A percentile compares a stretch with the other conserved stretches of the same genome.
These are phyloP conservation scores for Cystobasidium tubakii DNA, from an alignment of 768 basidiomycete species.

Conservation along the genomic window DNA sequence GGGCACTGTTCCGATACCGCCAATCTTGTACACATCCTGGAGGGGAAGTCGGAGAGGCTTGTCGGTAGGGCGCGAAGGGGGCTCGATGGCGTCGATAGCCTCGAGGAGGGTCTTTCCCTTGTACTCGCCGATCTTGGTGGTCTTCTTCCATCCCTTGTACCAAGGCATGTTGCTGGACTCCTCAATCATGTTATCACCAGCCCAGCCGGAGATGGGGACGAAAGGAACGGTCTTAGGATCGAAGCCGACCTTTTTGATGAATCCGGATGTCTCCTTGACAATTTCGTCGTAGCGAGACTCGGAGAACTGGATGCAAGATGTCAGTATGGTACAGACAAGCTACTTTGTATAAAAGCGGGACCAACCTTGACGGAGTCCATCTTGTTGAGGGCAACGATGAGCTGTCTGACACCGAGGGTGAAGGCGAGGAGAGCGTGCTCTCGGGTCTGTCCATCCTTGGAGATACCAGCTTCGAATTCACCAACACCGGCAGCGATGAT, in stretches of 20 bases:
- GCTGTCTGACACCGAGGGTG: constrained; percentile 99
- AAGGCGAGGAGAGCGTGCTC: constrained; percentile 99
- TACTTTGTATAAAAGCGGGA: no score
- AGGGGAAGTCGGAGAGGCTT: constrained; percentile 99
- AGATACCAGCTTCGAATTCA: constrained; percentile 99
- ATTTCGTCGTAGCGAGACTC: constrained; percentile 96
- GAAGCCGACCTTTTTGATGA: constrained; percentile 76
- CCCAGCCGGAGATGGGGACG: constrained; percentile 99
- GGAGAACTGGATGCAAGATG: constrained; percentile 67
- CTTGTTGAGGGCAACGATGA: constrained; percentile 99
- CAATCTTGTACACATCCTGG: constrained; percentile 99
- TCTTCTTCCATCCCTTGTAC: constrained; percentile 99
- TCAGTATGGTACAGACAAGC: no score
- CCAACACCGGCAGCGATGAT: constrained; percentile 99
- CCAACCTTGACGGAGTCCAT: constrained; percentile 89
- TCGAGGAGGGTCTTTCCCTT: constrained; percentile 99
- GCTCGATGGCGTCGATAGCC: constrained; percentile 98
- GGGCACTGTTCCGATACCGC: constrained; percentile 99
- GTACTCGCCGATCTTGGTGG: constrained; percentile 80
- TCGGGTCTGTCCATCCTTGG: constrained; percentile 99
- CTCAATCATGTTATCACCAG: constrained; percentile 99
- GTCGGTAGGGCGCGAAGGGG: constrained; percentile 91
- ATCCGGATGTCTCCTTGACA: constrained; percentile 49
- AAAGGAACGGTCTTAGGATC: constrained; percentile 98
- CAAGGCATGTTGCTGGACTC: constrained; percentile 95